Evolutionary conservation across 441 rosid species (phyloP), one percentile per base, ranked within the genome.

Genomic region (Corymbia calophylla): DNA sequence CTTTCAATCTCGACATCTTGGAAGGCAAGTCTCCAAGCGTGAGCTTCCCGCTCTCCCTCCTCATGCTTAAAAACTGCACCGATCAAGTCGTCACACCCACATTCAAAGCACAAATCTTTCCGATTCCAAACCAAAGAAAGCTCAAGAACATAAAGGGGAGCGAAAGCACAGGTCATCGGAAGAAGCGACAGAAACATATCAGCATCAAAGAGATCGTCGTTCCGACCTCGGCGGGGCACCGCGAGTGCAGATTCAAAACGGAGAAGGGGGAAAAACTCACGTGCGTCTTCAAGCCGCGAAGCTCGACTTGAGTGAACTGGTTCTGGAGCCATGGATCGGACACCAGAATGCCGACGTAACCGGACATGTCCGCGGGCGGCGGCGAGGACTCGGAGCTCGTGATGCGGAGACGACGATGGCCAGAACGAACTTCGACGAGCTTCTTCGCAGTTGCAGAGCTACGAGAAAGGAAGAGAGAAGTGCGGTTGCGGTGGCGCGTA

Each of bases 281-380:
- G 68, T 97, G 98, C 90, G 97, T 87, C 93, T 97, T 97, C 86
- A 97, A 95, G 94, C 99, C 96, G 39, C 99, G 96, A 88, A 97
- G 99, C 97, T 97, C 99, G 66, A 97, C 99, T 86, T 97, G 99
- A 80, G 99, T 97, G 95, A 97, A 97, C 94, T 97, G 99, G 91
- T 96, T 97, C 86, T 97, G 99, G 56, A 97, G 97, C 95, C 92
- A 96, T 89, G 99, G 98, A 95, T 97, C 99, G 91, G 99, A 97
- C 47, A 97, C 97, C 31, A 97, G 91, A 92, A 97, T 92, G 54
- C 99, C 99, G 9, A 96, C 98, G 94, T 95, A 97, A n/a, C 95
- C 95, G 18, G 98, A 93, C 99, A 96, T 97, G 92, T 92, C 87
- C 27, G 16, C 29, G 85, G 31, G 7, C 18, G n/a, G 7, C 18